Percentiles rank a stretch among this genome's conserved stretches.
phyloP scores from a whole-genome alignment of 176 grass and related monocot genomes.

The Rhynchospora tenuis region DNA sequence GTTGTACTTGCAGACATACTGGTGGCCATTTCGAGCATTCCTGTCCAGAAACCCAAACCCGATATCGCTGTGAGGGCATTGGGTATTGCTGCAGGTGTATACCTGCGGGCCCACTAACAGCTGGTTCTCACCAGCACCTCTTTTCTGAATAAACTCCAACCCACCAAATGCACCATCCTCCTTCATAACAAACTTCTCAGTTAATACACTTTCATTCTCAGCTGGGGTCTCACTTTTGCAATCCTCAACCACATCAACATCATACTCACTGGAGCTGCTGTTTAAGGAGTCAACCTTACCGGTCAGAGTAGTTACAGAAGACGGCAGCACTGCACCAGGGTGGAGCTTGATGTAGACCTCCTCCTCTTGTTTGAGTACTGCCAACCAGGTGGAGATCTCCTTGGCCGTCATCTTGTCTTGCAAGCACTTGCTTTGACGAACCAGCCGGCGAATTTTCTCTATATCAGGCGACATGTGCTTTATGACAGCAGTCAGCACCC shows the following conservation, averaged over 20 bases:
- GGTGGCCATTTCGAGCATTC: slow-evolving; percentile 62
- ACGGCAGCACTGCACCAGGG: slow-evolving; percentile 36
- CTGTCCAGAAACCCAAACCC: slow-evolving; percentile 65
- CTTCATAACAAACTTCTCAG: slow-evolving; percentile 67
- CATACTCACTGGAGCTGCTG: slow-evolving; percentile 72
- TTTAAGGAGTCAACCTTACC: slow-evolving; percentile 61
- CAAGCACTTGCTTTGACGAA: slow-evolving; percentile 91
- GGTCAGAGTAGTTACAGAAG: slow-evolving; percentile 23
- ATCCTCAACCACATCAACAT: slow-evolving; percentile 68
- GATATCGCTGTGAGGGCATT: slow-evolving; percentile 54
- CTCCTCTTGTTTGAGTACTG: slow-evolving; percentile 92
- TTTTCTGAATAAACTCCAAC: slow-evolving; percentile 72
- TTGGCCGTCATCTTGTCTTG: slow-evolving; percentile 99
- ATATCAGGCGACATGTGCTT: slow-evolving; percentile 99
- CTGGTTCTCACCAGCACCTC: slow-evolving; percentile 38
- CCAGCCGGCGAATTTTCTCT: slow-evolving; percentile 86
- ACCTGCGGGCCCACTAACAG: slow-evolving; percentile 47
- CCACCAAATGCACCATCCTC: slow-evolving; percentile 44
- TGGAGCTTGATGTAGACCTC: slow-evolving; percentile 66
- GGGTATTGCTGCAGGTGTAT: slow-evolving; percentile 70
- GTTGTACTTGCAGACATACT: slow-evolving; percentile 67
- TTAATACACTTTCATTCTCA: slow-evolving; percentile 33
- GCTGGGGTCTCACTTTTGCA: slow-evolving; percentile 48
- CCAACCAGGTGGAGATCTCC: slow-evolving; percentile 91
- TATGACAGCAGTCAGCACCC: slow-evolving; percentile 95